Conservation (phyloP, 2,329 filamentous ascomycete genomes). For the Clonostachys rhizophaga region DNA sequence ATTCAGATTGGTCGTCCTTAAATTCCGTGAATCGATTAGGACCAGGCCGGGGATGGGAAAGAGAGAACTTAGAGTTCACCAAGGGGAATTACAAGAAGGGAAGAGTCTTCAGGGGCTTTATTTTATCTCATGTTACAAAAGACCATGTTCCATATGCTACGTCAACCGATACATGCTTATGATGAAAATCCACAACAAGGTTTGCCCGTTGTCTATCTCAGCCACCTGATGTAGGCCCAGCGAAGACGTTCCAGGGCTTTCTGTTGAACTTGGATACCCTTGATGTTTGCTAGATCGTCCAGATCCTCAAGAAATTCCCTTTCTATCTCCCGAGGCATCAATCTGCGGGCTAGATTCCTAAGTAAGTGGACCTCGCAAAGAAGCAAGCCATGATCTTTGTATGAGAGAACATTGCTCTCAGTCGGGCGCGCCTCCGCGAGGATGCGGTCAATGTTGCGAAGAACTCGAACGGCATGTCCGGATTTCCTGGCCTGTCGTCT, state of each 20-base stretch:
- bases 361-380: conserved; percentile 87
- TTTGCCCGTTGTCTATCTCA: conserved; percentile 26
- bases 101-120: too few relatives aligned
- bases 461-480: conserved; percentile 67
- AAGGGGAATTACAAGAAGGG: too few relatives aligned
- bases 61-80: too few relatives aligned
- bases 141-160: too few relatives aligned
- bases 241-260: conserved; percentile 78
- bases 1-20: too few relatives aligned
- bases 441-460: conserved; percentile 85
- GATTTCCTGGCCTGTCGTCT: conserved; percentile 60
- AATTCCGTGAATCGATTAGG: too few relatives aligned
- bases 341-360: conserved; percentile 50
- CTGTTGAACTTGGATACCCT: conserved; percentile 72
- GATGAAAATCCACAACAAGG: not conserved
- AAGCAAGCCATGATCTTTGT: conserved; percentile 88
- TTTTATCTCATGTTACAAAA: too few relatives aligned
- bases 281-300: conserved; percentile 78
- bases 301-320: conserved; percentile 87
- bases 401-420: conserved; percentile 71
- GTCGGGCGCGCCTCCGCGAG: conserved; percentile 64
- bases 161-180: too few relatives aligned
- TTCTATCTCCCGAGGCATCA: conserved; percentile 71
- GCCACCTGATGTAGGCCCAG: conserved; percentile 85
- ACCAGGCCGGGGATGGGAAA: too few relatives aligned